phyloP scores from a whole-genome alignment of 805 yeast genomes.

The Barnettozyma sp. region DNA sequence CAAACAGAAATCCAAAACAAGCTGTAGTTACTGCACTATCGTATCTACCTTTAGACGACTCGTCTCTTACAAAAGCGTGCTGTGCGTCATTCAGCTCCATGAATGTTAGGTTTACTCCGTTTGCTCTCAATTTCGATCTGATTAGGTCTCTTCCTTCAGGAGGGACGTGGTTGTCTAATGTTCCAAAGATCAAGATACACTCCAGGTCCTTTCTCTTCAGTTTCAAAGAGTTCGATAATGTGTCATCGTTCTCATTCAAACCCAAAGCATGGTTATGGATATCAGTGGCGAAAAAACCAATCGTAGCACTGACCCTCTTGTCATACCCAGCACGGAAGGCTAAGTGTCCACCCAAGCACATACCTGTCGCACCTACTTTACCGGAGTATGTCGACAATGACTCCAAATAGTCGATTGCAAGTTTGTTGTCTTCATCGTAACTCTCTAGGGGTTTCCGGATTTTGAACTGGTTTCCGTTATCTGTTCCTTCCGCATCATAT shows the following conservation, averaged over 20 bases:
- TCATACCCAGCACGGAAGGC: constrained; percentile 70
- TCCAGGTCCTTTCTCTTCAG: constrained; percentile 48
- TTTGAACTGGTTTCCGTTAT: constrained; percentile 63
- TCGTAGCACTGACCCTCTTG: constrained; percentile 55
- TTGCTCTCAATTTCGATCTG: constrained; percentile 49
- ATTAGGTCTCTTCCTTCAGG: constrained; percentile 70
- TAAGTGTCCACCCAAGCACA: constrained; percentile 82
- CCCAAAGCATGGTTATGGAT: constrained; percentile 66
- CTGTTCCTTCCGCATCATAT: constrained; percentile 71
- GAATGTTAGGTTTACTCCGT: constrained; percentile 58
- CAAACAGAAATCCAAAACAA: constrained; percentile 61
- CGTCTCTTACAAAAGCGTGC: constrained; percentile 80
- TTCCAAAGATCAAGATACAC: constrained; percentile 64
- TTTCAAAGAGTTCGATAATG: constrained; percentile 49
- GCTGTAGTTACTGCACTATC: constrained; percentile 70
- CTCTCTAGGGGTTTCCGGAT: constrained; percentile 58
- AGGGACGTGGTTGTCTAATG: constrained; percentile 75
- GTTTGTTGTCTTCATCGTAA: constrained; percentile 66
- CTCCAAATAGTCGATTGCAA: constrained; percentile 56
- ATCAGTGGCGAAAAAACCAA: constrained; percentile 77
- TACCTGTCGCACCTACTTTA: constrained; percentile 73
- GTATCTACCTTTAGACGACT: constrained; percentile 69
- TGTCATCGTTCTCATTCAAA: constrained; percentile 55
- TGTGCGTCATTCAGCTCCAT: constrained; percentile 74
- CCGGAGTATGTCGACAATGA: constrained; percentile 61